A percentile compares a stretch with the other conserved stretches of the same genome.
Conservation (phyloP, 768 basidiomycete species). For the Suillus weaverae region DNA sequence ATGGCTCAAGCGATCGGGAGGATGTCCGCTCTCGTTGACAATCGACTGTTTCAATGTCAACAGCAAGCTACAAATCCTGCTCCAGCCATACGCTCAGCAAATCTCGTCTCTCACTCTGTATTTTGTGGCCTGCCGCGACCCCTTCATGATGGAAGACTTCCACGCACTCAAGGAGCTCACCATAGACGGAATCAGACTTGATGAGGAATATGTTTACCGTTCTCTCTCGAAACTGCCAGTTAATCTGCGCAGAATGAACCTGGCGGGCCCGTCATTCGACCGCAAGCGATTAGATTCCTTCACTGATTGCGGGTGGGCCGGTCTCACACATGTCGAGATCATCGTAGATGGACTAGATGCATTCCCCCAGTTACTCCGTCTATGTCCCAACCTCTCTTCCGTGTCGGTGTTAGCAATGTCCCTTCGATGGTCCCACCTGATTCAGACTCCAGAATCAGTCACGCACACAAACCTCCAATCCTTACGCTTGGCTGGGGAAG, state of each 20-base stretch:
- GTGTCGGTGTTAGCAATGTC: background rate
- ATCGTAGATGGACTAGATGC: background rate
- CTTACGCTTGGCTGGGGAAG: background rate
- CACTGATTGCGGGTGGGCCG: too few species aligned
- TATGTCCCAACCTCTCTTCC: background rate
- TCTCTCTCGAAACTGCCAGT: constrained; percentile 5
- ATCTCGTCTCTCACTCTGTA: constrained; percentile 1
- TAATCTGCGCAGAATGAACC: constrained; percentile 3
- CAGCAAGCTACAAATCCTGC: background rate
- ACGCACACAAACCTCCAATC: background rate
- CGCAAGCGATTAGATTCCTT: too few species aligned
- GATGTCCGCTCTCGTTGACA: too few species aligned
- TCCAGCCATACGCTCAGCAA: constrained; percentile 19
- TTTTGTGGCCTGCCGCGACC: too few species aligned
- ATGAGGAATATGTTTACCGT: too few species aligned
- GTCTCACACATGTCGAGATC: constrained; percentile 17
- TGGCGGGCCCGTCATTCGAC: too few species aligned
- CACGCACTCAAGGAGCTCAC: constrained; percentile 20
- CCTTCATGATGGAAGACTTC: constrained; percentile 1
- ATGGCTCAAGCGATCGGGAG: too few species aligned
- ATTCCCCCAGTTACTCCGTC: constrained; percentile 4
- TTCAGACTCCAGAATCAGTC: background rate
- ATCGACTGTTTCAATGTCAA: background rate
- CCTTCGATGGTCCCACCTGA: too few species aligned
- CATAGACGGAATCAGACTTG: background rate